Base-by-base conservation (phyloP, 441 rosid species). In the Adansonia rubrostipa region DNA sequence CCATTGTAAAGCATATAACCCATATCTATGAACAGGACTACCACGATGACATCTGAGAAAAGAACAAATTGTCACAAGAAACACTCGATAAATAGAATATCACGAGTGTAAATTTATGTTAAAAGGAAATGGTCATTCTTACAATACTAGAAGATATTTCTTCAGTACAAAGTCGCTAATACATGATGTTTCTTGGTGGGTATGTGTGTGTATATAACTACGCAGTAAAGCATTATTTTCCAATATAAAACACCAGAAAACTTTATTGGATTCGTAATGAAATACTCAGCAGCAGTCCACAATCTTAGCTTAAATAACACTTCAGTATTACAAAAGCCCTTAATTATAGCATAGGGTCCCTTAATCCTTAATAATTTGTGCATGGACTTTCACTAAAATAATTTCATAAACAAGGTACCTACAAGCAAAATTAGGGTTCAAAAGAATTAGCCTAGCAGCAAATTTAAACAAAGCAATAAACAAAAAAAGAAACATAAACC, bases 1-100 rank as follows among this genome's bases (percentile, higher is more conserved):
- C 99, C 99, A 97, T 56, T 92, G 98, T 69, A 89, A 92, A 77
- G 99, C 91, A 78, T 91, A 93, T 22, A 97, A 87, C 65, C 95
- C 97, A 82, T 97, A 97, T 80, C 97, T 90, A 60, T 93, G 90
- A 42, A 83, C 98, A 1, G 99, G 99, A 88, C 99, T 96, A 60
- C 98, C 99, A 19, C 89, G 93, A 79, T 89, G 89, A 90, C 91
- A 93, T 93, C 98, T 96, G 87, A 53, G 33, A 70, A 82, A 75
- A 56, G 60, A 51, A 79, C 53, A 78, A 45, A 50, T 13, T n/a
- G 33, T 67, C 64, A 76, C 19, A 9, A 45, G 5, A 60, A 11
- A 65, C 51, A 58, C 44, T 42, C 44, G 40, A 77, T n/a, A 45
- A 45, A 44, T 19, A 10, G n/a, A 54, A 40, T 33, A 53, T 51